Base-by-base conservation (phyloP, 2,329 filamentous ascomycete species). In the Calonectria naviculata region DNA sequence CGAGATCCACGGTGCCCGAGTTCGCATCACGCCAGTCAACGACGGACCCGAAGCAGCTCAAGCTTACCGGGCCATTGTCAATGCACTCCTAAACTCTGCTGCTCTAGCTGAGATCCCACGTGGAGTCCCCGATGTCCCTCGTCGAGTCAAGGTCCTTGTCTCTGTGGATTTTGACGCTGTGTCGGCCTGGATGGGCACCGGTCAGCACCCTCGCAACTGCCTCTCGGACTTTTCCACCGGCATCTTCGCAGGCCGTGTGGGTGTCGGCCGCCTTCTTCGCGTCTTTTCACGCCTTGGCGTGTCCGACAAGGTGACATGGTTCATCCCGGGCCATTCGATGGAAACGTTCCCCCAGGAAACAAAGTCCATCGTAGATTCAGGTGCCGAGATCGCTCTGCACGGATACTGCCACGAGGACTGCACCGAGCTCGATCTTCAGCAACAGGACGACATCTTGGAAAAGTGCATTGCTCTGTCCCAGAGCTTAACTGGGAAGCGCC, bases 181-280 rank as follows among this genome's bases (percentile, higher is more conserved):
- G 5, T 87, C 86, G 2, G 85, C 85, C 64, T 89, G 85, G 85
- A 81, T 89, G 3, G 88, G 88, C n/a, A 89, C 87, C 88, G 79
- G 83, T 82, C 62, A 88, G 83, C 8, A 82, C 84, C n/a, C 70
- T 26, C 41, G 52, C n/a, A 74, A 72, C 62, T 62, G 56, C n/a
- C 52, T 74, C 12, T 56, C 72, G n/a, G 72, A 74, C 56, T 73
- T 61, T 46, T 68, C 63, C 1, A 24, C 67, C 21, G 72, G 71
- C 34, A 68, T 68, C 28, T 74, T 74, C 26, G 67, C 65, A 13
- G 72, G 64, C 5, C 47, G 54, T 15, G 85, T 88, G 46, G 88
- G 88, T 21, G 87, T 87, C 1, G 81, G 83, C 3, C 84, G 88
- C 3, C 82, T 90, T 0, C 81, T 90, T 3, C 84, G 85, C 67